Evolutionary conservation across 1,284 basidiomycete genomes (phyloP).

Genomic region (Rhodotorula sp.): DNA sequence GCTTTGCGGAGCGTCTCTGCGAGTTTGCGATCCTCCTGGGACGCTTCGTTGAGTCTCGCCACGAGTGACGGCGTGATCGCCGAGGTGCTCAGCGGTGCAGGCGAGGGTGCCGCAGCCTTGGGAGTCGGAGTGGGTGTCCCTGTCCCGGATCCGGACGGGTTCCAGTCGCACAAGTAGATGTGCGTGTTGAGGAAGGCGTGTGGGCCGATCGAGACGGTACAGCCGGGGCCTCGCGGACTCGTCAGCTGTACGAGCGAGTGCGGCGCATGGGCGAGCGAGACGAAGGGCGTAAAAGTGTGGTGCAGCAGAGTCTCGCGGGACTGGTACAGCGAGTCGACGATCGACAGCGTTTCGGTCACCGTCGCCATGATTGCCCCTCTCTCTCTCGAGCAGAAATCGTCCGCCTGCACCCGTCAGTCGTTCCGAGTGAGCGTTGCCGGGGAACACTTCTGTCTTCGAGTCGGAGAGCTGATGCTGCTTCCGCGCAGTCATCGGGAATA

Average conservation of each 20-base stretch:
- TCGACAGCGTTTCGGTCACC: slow-evolving; percentile 10
- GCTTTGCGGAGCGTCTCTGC: slow-evolving; percentile 19
- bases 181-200: slow-evolving; percentile 25
- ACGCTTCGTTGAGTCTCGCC: slow-evolving; percentile 23
- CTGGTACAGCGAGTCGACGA: slow-evolving; percentile 23
- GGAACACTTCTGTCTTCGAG: not conserved
- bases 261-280: not conserved
- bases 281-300: slow-evolving; percentile 12
- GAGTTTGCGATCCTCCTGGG: slow-evolving; percentile 17
- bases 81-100: slow-evolving; percentile 1
- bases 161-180: slow-evolving; percentile 24
- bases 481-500: not conserved
- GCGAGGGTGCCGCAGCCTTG: not conserved
- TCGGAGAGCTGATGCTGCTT: not conserved
- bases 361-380: not conserved
- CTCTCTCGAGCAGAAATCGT: too few relatives aligned
- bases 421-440: not conserved
- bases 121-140: not conserved
- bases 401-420: not conserved
- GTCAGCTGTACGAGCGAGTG: slow-evolving; percentile 14
- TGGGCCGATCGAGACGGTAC: slow-evolving; percentile 27
- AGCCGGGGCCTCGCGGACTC: slow-evolving; percentile 3
- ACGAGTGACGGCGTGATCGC: slow-evolving; percentile 33
- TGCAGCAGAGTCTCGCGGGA: slow-evolving; percentile 18
- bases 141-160: not conserved